These are phyloP conservation scores for Aspergillus nidulans DNA, from an alignment of 495 filamentous ascomycete species.

Conservation along the genomic window DNA sequence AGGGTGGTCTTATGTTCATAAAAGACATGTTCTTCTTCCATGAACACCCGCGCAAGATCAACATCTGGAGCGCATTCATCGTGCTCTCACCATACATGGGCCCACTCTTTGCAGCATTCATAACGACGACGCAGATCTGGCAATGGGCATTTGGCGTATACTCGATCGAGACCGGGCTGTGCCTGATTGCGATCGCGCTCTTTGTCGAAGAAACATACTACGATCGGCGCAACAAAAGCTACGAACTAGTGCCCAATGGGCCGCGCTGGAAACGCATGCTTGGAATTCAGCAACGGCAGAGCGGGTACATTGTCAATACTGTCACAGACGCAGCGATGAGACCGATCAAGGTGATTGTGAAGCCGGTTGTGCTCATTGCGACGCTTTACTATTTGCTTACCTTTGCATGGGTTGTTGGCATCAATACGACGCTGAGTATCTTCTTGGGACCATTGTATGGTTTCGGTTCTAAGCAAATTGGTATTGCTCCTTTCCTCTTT, in stretches of 20 bases:
- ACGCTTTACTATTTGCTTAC: constrained; percentile 54
- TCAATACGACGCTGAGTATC: constrained; percentile 58
- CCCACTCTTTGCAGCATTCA: constrained; percentile 57
- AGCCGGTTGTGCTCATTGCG: constrained; percentile 46
- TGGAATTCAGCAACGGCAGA: constrained; percentile 42
- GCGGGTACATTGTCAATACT: constrained; percentile 31
- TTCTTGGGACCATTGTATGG: constrained; percentile 51
- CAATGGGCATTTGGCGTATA: constrained; percentile 50
- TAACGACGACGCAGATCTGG: constrained; percentile 48
- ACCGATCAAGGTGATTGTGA: constrained; percentile 41
- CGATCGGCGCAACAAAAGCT: constrained; percentile 35
- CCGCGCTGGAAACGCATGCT: constrained; percentile 44
- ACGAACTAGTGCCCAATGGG: constrained; percentile 29
- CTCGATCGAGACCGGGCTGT: constrained; percentile 45
- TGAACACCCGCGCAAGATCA: constrained; percentile 59
- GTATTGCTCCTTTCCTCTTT: constrained; percentile 17
- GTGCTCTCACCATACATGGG: constrained; percentile 58
- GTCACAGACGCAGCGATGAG: constrained; percentile 44
- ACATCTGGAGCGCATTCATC: constrained; percentile 52
- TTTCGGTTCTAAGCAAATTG: constrained; percentile 50
- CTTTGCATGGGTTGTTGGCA: constrained; percentile 59
- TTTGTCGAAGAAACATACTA: constrained; percentile 61
- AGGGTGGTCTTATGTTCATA: constrained; percentile 58
- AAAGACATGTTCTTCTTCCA: constrained; percentile 67
- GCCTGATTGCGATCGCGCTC: constrained; percentile 42